Base-by-base conservation (phyloP, 2,329 filamentous ascomycete species). In the Trichoderma atrobrunneum region DNA sequence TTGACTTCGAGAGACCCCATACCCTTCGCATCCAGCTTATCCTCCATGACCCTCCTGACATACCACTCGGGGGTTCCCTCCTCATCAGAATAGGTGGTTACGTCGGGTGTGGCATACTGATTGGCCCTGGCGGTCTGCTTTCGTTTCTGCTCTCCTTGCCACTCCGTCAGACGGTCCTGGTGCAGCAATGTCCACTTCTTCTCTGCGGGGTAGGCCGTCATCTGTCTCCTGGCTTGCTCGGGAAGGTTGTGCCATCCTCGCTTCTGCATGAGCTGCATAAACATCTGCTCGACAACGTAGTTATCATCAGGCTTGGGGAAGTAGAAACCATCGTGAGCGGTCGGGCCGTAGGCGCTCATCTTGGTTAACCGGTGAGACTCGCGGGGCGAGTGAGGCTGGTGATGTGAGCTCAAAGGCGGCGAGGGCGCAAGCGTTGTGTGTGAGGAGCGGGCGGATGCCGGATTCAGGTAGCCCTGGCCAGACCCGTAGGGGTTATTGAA, bases 101-200 rank as follows among this genome's bases (percentile, higher is more conserved):
- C 88, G 76, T 92, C 91, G 72, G 89, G 81, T 80, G 88, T 89
- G 71, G 91, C 88, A 76, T 91, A 92, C 75, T 93, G 89, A 74
- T 91, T 91, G 7, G 92, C 87, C 73, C 91, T 90, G 43, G 91
- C 89, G 68, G 93, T 92, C 77, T 91, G 89, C 76, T 93, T 87
- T 76, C 95, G 90, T 82, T 95, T 97, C 82, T 97, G 94, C 79
- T 98, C 95, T 56, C 94, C 94, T 85, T 98, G 95, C 87, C 91
- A 93, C 82, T 98, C 95, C 7, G 94, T 93, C 77, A 99, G 86
- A 74, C 93, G 92, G 83, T 99, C 96, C 82, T 99, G 95, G 80
- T 98, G 92, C 66, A 99, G 92, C 73, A 99, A 85, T 1, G 94
- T 98, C 96, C 96, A 99, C 83, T 98, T 99, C 86, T 98, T 98